Conservation (phyloP, 2,329 filamentous ascomycete genomes). For the Zymoseptoria tritici region DNA sequence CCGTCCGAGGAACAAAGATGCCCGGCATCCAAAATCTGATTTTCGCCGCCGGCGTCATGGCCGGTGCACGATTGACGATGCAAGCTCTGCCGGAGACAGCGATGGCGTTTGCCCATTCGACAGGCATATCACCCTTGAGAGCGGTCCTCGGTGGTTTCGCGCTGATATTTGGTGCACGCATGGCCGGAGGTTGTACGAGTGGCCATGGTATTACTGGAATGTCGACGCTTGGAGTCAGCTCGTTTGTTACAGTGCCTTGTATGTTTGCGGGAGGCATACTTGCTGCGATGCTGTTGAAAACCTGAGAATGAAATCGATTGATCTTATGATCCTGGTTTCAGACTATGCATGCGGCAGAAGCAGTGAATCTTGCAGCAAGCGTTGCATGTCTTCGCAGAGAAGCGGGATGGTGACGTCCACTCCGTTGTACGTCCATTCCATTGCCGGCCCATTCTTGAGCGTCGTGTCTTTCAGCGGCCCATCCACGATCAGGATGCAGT, state of each 20-base stretch:
- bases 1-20: neutral
- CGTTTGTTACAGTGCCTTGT: neutral
- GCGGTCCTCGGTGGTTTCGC: neutral
- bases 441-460: neutral
- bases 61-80: neutral
- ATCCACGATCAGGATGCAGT: constrained; percentile 3
- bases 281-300: neutral
- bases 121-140: neutral
- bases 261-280: neutral
- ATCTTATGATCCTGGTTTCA: neutral
- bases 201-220: neutral
- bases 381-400: constrained; percentile 1
- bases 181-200: neutral
- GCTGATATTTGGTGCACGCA: neutral
- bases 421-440: constrained; percentile 2
- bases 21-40: neutral
- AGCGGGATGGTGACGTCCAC: constrained; percentile 3
- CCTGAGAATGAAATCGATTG: neutral
- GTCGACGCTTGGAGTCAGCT: neutral
- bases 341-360: constrained; percentile 1
- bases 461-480: neutral
- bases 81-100: neutral
- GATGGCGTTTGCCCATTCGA: neutral
- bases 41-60: neutral
- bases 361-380: constrained; percentile 2